phyloP scores from a whole-genome alignment of 2,329 filamentous ascomycete species.

The Monilinia fructicola region DNA sequence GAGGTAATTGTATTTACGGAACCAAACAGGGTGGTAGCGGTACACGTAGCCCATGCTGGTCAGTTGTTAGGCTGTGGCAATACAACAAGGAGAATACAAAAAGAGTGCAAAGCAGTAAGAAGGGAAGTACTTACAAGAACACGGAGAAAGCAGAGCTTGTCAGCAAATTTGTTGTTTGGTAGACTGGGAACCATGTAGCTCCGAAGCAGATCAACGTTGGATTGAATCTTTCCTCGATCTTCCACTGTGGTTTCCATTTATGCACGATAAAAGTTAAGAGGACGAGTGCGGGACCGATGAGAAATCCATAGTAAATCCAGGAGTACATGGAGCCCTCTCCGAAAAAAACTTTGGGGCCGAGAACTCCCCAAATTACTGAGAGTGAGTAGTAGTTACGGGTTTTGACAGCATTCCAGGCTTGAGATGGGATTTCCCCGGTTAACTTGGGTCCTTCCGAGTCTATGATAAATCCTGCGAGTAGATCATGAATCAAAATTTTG shows the following conservation, averaged over 20 bases:
- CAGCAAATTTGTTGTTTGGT: constrained; percentile 38
- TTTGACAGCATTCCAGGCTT: constrained; percentile 39
- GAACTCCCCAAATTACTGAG: constrained; percentile 43
- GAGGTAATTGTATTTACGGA: constrained; percentile 77
- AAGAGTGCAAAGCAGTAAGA: background rate
- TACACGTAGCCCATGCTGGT: constrained; percentile 21
- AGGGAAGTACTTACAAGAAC: constrained; percentile 32
- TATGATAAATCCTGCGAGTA: constrained; percentile 21
- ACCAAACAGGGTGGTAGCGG: constrained; percentile 54
- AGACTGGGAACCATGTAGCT: constrained; percentile 36
- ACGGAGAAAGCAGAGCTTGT: constrained; percentile 35
- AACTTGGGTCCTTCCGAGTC: constrained; percentile 27
- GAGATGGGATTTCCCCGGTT: constrained; percentile 31
- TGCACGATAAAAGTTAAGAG: constrained; percentile 35
- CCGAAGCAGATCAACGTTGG: constrained; percentile 39
- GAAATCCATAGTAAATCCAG: constrained; percentile 40
- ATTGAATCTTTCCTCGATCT: constrained; percentile 38
- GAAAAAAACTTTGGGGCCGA: constrained; percentile 41
- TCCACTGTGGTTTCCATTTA: constrained; percentile 37
- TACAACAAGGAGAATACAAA: background rate
- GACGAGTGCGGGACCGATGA: constrained; percentile 38
- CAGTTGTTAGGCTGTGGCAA: background rate
- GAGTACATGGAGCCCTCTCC: constrained; percentile 32
- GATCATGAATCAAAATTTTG: background rate
- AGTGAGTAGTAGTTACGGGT: constrained; percentile 40